Percentiles rank a stretch among this genome's conserved stretches.
These are phyloP conservation scores for Phylloporus sp. DNA, from an alignment of 1,284 basidiomycete genomes.

Conservation along the genomic window DNA sequence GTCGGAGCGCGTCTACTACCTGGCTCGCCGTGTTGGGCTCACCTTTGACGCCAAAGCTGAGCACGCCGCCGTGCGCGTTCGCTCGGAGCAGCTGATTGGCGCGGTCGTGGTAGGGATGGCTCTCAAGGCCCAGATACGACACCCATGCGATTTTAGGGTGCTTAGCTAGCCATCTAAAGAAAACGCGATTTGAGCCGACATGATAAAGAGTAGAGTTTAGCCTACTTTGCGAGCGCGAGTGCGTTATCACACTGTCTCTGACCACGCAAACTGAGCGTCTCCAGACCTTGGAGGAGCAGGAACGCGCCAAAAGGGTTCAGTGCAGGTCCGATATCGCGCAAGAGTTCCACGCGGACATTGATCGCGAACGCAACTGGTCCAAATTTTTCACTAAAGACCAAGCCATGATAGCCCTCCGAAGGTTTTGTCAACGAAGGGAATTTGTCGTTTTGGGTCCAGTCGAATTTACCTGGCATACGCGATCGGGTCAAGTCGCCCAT, in stretches of 20 bases:
- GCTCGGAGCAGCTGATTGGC: slow-evolving; percentile 67
- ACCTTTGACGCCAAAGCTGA: slow-evolving; percentile 83
- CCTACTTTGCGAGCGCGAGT: slow-evolving; percentile 70
- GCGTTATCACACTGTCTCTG: slow-evolving; percentile 80
- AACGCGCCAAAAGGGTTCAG: slow-evolving; percentile 85
- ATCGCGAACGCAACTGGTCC: slow-evolving; percentile 75
- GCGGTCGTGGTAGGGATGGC: slow-evolving; percentile 67
- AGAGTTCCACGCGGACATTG: slow-evolving; percentile 74
- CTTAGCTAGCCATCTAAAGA: slow-evolving; percentile 64
- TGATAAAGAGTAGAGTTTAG: no score
- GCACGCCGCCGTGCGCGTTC: slow-evolving; percentile 76
- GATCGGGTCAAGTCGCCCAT: background rate
- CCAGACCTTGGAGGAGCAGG: slow-evolving; percentile 83
- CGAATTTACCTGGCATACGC: slow-evolving; percentile 68
- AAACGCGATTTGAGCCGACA: slow-evolving; percentile 23
- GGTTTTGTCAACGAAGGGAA: slow-evolving; percentile 86
- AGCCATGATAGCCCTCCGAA: slow-evolving; percentile 83
- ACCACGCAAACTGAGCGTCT: slow-evolving; percentile 82
- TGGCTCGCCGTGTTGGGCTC: slow-evolving; percentile 64
- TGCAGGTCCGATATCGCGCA: slow-evolving; percentile 79
- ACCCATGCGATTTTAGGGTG: slow-evolving; percentile 82
- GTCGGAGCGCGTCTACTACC: slow-evolving; percentile 77
- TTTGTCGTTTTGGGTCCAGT: slow-evolving; percentile 78
- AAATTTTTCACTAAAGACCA: slow-evolving; percentile 76
- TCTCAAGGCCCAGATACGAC: slow-evolving; percentile 76